Evolutionary conservation across 345 rosid species (phyloP).

Genomic region (Luvunga scandens): DNA sequence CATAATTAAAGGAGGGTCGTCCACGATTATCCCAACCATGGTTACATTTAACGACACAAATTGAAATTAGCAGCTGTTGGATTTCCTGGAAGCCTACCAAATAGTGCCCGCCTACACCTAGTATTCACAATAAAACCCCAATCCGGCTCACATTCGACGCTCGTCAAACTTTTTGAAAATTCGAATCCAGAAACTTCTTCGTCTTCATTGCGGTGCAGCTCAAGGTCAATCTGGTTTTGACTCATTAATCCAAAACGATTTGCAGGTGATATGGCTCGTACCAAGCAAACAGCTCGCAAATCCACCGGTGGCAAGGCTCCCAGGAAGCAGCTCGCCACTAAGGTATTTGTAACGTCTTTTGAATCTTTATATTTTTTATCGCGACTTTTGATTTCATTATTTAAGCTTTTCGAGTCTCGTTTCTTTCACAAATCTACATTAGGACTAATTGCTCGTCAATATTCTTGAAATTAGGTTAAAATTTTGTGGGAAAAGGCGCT

Average conservation of each 20-base stretch:
- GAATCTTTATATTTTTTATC: neutral
- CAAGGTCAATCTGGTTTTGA: neutral
- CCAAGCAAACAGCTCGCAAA: slow-evolving; percentile 65
- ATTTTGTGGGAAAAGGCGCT: neutral
- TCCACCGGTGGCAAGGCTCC: slow-evolving; percentile 67
- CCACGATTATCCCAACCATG: neutral
- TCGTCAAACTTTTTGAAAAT: neutral
- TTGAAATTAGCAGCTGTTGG: neutral
- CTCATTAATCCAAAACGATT: neutral
- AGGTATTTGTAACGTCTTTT: slow-evolving; percentile 20
- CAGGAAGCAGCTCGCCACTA: slow-evolving; percentile 60
- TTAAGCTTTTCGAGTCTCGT: neutral
- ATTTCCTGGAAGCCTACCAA: neutral
- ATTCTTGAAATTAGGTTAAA: neutral
- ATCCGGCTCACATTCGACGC: neutral
- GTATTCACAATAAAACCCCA: neutral
- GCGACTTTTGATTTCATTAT: neutral
- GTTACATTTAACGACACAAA: neutral
- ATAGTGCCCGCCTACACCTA: neutral
- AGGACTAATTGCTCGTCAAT: neutral
- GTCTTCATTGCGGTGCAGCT: neutral
- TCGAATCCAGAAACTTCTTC: neutral
- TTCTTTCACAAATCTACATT: neutral
- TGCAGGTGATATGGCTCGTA: slow-evolving; percentile 53
- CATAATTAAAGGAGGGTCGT: too few species aligned